A percentile compares a stretch with the other conserved stretches of the same genome.
phyloP scores from a whole-genome alignment of 148 eudicot genomes.

The Amaranthus palmeri region DNA sequence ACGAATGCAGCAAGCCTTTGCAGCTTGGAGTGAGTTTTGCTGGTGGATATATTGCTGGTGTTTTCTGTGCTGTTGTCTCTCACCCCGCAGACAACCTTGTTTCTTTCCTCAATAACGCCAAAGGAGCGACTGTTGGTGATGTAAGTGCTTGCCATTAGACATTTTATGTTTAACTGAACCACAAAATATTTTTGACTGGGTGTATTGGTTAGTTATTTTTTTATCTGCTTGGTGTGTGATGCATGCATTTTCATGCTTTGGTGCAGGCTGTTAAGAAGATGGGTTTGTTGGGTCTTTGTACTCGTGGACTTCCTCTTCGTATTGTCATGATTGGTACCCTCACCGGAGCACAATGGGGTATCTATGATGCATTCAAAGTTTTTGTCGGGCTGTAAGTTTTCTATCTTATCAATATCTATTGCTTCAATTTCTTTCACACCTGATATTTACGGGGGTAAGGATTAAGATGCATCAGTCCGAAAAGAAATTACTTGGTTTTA shows the following conservation, averaged over 20 bases:
- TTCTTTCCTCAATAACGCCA: slow-evolving; percentile 25
- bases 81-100: slow-evolving; percentile 93
- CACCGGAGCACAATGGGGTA: slow-evolving; percentile 95
- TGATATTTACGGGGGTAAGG: no score
- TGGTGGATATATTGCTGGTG: slow-evolving; percentile 89
- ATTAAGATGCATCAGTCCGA: no score
- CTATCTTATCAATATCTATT: neutral
- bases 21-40: slow-evolving; percentile 95
- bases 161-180: neutral
- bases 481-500: no score
- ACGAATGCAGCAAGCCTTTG: slow-evolving; percentile 67
- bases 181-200: neutral
- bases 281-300: slow-evolving; percentile 70
- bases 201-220: neutral
- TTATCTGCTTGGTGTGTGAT: neutral
- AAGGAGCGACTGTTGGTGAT: slow-evolving; percentile 88
- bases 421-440: neutral
- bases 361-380: slow-evolving; percentile 86
- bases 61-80: slow-evolving; percentile 84
- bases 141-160: slow-evolving; percentile 38
- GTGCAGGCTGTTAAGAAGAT: slow-evolving; percentile 75
- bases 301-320: slow-evolving; percentile 86
- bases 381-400: slow-evolving; percentile 85
- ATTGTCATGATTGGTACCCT: slow-evolving; percentile 91
- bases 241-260: neutral